Percentiles rank a stretch among this genome's conserved stretches.
Conservation (phyloP, 1,284 basidiomycete genomes). For the Thelephora terrestris region DNA sequence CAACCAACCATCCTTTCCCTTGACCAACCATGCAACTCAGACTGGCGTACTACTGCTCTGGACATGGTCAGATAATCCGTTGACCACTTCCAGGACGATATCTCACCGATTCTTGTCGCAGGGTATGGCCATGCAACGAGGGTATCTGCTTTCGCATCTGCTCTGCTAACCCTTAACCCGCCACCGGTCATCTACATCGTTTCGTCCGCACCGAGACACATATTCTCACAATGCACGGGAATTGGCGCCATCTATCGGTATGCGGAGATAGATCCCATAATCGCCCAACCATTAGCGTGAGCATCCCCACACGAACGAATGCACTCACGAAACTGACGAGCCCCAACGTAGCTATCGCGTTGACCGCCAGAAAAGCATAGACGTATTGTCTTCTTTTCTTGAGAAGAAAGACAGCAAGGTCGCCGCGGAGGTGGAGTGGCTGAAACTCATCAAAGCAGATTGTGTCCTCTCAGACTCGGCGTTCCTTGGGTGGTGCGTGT, state of each 20-base stretch:
- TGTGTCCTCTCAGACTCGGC: conserved; percentile 70
- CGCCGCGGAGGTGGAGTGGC: conserved; percentile 48
- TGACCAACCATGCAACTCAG: not conserved
- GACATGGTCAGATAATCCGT: conserved; percentile 40
- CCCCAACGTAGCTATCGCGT: conserved; percentile 45
- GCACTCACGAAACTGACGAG: not conserved
- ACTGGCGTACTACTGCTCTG: conserved; percentile 63
- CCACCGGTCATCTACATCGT: conserved; percentile 45
- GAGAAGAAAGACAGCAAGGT: conserved; percentile 43
- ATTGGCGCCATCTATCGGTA: conserved; percentile 53
- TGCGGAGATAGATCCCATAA: conserved; percentile 62
- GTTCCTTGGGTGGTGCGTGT: conserved; percentile 62
- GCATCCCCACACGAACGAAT: conserved; percentile 15
- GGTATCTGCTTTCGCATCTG: conserved; percentile 55
- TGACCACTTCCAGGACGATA: not conserved
- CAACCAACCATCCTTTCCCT: too few relatives aligned
- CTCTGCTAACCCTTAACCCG: conserved; percentile 36
- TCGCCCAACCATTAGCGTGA: conserved; percentile 64
- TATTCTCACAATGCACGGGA: conserved; percentile 51
- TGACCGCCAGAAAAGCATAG: conserved; percentile 58
- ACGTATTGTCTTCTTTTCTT: conserved; percentile 51
- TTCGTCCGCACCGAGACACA: conserved; percentile 57
- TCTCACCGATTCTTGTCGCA: conserved; percentile 17
- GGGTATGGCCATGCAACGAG: conserved; percentile 68
- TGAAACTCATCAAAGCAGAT: conserved; percentile 38